Base-by-base conservation (phyloP, 2,329 filamentous ascomycete genomes). In the Atkinsonella texensis region DNA sequence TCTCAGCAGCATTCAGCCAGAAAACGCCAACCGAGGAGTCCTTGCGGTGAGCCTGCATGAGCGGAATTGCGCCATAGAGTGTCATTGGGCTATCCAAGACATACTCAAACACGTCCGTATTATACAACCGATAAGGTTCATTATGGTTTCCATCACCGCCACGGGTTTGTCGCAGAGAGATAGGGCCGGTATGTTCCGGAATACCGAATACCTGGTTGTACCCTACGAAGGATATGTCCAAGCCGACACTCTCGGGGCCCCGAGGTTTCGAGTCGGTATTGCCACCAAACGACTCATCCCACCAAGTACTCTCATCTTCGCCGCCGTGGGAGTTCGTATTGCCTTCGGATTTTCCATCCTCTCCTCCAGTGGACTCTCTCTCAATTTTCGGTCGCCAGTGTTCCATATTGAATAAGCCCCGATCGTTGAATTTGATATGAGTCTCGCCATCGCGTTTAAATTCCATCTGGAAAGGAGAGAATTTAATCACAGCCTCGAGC, bases 1-100 rank as follows among this genome's bases (percentile, higher is more conserved):
- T 97, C 72, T 98, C 93, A 3, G 93, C 93, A 48, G 83, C 89
- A 65, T 96, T 98, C 52, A 98, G 78, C 93, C 93, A 98, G 69
- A 98, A 95, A 13, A 98, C 84, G 56, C 89, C 93, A 32, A 97
- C 91, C 1, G 89, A 93, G 0, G 91, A 97, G 62, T 85, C 86
- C 66, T 91, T 94, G 61, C 86, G 86, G 64, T 98, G 91, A 17
- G 93, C 93, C 68, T 97, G 93, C 89, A 98, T 95, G 64, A 97
- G 87, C 2, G 93, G 93, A 59, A 98, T 97, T 8, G 89, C 75
- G n/a, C 93, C 93, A 63, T 98, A 98, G 1, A 98, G 77, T 0
- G 93, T 97, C 93, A 98, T 98, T 0, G 93, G 90, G 68, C 89
- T 97, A 68, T 97, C 87, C 60, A 96, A 79, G 60, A 95, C 84